These are phyloP conservation scores for Cercophora newfieldiana DNA, from an alignment of 495 filamentous ascomycete genomes.

Conservation along the genomic window DNA sequence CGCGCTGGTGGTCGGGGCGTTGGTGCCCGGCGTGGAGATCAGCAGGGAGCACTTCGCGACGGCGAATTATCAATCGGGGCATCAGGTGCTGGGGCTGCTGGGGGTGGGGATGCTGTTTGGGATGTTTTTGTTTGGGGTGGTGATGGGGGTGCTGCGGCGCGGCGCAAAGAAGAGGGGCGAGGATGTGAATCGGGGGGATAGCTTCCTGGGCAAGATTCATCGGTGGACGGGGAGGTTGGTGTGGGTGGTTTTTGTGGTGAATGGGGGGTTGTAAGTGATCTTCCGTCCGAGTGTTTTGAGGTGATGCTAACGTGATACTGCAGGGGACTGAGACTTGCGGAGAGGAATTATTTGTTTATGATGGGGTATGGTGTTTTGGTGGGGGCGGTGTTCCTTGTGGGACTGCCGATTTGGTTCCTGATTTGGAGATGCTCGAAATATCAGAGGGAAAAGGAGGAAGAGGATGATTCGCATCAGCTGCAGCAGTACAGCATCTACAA, in stretches of 20 bases:
- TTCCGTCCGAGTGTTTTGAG: no score
- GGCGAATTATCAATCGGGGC: conserved; percentile 21
- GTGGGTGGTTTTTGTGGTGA: conserved; percentile 34
- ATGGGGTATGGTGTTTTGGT: conserved; percentile 33
- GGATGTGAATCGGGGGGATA: conserved; percentile 14
- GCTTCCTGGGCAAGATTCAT: conserved; percentile 21
- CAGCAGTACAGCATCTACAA: conserved; percentile 27
- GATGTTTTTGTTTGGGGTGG: background rate
- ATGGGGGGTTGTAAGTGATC: conserved; percentile 33
- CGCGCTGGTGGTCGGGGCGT: conserved; percentile 46
- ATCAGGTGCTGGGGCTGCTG: background rate
- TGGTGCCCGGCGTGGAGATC: conserved; percentile 51
- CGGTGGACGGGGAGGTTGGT: conserved; percentile 26
- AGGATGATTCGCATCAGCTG: conserved; percentile 16
- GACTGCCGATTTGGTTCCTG: conserved; percentile 26
- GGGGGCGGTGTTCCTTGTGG: conserved; percentile 22
- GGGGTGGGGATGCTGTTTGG: background rate
- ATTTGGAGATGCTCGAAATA: conserved; percentile 26
- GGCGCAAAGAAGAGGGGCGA: conserved; percentile 44
- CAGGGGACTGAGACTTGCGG: conserved; percentile 32
- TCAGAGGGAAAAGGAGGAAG: conserved; percentile 16
- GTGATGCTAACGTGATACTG: no score
- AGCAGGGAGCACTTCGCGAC: conserved; percentile 54
- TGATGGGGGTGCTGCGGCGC: conserved; percentile 26
- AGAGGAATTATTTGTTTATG: conserved; percentile 19